Evolutionary conservation across 768 basidiomycete species (phyloP).

Genomic region (Trametes coccinea): DNA sequence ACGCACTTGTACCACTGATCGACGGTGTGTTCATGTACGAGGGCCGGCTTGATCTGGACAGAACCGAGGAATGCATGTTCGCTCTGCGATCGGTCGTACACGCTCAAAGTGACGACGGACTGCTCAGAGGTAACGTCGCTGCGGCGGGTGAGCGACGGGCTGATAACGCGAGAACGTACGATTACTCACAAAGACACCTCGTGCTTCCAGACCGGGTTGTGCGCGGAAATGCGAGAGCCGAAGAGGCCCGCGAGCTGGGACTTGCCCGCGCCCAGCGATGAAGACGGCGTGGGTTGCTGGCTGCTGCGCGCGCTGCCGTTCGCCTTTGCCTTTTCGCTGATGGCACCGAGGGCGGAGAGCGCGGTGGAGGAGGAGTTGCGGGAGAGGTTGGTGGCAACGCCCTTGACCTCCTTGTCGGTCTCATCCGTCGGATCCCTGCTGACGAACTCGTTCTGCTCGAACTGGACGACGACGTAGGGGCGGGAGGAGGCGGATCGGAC

Average conservation of each 20-base stretch:
- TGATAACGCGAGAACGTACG: background rate
- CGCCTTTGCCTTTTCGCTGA: conserved; percentile 45
- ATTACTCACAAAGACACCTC: conserved; percentile 93
- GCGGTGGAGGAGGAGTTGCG: conserved; percentile 63
- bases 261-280: conserved; percentile 30
- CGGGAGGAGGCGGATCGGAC: conserved; percentile 64
- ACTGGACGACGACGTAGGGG: conserved; percentile 96
- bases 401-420: conserved; percentile 86
- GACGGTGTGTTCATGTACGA: conserved; percentile 91
- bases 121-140: conserved; percentile 94
- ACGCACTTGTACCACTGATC: conserved; percentile 97
- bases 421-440: conserved; percentile 86
- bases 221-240: conserved; percentile 58
- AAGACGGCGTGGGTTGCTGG: conserved; percentile 29
- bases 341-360: conserved; percentile 64
- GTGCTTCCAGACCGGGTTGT: conserved; percentile 99
- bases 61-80: conserved; percentile 91
- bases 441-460: conserved; percentile 99
- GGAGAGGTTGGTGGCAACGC: conserved; percentile 60
- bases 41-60: conserved; percentile 85
- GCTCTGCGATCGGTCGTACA: conserved; percentile 84
- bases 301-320: conserved; percentile 21
- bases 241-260: conserved; percentile 46
- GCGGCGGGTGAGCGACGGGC: conserved; percentile 18
- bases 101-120: conserved; percentile 80